A percentile compares a stretch with the other conserved stretches of the same genome.
Conservation (phyloP, 352 stramenopile genomes). For the Pythium rhizo-oryzae region DNA sequence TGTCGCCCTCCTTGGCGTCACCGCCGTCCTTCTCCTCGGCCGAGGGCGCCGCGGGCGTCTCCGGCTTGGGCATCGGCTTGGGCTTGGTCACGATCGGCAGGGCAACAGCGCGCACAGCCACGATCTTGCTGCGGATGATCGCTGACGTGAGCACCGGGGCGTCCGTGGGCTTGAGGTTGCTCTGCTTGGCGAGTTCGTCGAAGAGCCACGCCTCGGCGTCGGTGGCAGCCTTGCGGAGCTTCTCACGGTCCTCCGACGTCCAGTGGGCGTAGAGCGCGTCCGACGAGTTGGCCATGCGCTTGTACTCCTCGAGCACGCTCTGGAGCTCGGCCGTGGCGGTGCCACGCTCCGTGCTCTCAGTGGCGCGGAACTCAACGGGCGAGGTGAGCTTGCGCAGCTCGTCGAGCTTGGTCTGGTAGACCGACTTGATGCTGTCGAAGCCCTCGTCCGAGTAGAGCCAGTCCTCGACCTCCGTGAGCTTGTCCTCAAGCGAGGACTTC, state of each 20-base stretch:
- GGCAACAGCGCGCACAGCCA: conserved; percentile 88
- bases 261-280: conserved; percentile 96
- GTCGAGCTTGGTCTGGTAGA: conserved; percentile 96
- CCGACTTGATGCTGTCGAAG: conserved; percentile 97
- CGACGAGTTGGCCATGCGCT: conserved; percentile 93
- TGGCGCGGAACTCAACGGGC: conserved; percentile 93
- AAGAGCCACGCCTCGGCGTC: conserved; percentile 95
- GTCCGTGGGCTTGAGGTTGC: conserved; percentile 74
- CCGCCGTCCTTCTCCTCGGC: conserved; percentile 42
- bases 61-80: conserved; percentile 87
- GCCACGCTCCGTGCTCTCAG: conserved; percentile 90
- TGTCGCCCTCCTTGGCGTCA: conserved; percentile 60
- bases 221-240: conserved; percentile 89
- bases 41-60: conserved; percentile 47
- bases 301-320: conserved; percentile 94
- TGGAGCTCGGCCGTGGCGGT: conserved; percentile 91
- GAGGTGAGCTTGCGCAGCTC: conserved; percentile 93
- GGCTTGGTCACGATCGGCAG: conserved; percentile 97
- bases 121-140: conserved; percentile 90
- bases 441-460: conserved; percentile 99
- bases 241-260: conserved; percentile 94
- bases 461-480: conserved; percentile 94
- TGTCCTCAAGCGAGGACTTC: conserved; percentile 83
- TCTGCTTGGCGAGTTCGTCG: conserved; percentile 96
- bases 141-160: conserved; percentile 92